Evolutionary conservation across 2,329 filamentous ascomycete genomes (phyloP), one percentile per base, ranked within the genome.

Genomic region (Davidsoniella eucalypti): DNA sequence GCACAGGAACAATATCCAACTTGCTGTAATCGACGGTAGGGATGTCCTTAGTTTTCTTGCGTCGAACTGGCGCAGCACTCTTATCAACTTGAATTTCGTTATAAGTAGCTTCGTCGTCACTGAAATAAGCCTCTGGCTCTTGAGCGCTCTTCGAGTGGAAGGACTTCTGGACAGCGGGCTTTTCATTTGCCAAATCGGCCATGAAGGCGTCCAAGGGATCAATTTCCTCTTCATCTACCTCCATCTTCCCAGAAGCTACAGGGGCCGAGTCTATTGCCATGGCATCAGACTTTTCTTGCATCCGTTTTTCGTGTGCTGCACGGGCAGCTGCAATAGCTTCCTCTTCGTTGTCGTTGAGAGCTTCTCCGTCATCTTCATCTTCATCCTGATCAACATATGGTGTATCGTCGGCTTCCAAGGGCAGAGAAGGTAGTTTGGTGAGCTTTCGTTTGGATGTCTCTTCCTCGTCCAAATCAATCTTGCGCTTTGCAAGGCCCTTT

Each of bases 171-270:
- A 48, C 38, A 2, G 54, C 52, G n/a, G 61, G 58, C 46, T 63
- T 63, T 49, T 64, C 67, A 54, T 73, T 63, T 50, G 77, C 72
- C 2, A 79, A 70, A 54, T 75, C 77, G 48, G 80, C 82, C 92
- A 98, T 98, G 68, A 93, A 98, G n/a, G 87, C 90, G 67, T 98
- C 92, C 37, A 98, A 70, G 6, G 92, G 87, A 62, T 98, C 92
- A 36, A 92, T 67, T 51, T 78, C 72, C 29, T 66, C 65, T 51
- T 65, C 63, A 56, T 79, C 77, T 53, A 77, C 65, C 25, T 78
- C 71, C 75, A 80, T 81, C 33, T 66, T 60, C 33, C 73, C 70
- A 47, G 58, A 29, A 18, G 58, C 52, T 2, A 56, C 50, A 12
- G 56, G 57, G 16, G 58, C 55, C 12, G 51, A 14, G 25, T 56